A percentile compares a stretch with the other conserved stretches of the same genome.
These are phyloP conservation scores for Kluyveromyces sp. DNA, from an alignment of 1,139 yeast genomes.

Conservation along the genomic window DNA sequence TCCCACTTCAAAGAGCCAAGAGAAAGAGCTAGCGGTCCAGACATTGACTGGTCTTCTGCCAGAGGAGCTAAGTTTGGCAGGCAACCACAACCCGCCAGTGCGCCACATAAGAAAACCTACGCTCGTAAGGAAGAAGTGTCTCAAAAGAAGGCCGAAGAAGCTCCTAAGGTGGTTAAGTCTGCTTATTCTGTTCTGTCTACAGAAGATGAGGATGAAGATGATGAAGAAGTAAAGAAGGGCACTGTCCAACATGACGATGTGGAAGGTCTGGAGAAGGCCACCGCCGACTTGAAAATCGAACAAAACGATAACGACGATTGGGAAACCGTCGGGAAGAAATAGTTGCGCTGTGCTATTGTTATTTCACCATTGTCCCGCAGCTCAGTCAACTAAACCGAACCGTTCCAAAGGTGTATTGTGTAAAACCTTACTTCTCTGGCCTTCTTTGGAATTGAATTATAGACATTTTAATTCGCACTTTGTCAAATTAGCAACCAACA, in stretches of 20 bases:
- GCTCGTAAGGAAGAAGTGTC: constrained; percentile 1
- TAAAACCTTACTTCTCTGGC: background rate
- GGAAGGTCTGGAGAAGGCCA: constrained; percentile 37
- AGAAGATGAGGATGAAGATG: constrained; percentile 58
- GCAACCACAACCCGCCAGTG: constrained; percentile 25
- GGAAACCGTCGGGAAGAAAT: constrained; percentile 55
- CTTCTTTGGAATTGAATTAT: constrained; percentile 2
- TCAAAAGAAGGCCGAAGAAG: constrained; percentile 35
- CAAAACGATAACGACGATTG: constrained; percentile 44
- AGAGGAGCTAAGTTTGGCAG: constrained; percentile 35
- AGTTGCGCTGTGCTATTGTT: too few species aligned
- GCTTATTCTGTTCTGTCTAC: constrained; percentile 58
- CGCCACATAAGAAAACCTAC: constrained; percentile 1
- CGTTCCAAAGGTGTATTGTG: background rate
- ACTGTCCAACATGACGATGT: constrained; percentile 21
- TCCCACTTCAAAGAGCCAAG: constrained; percentile 23
- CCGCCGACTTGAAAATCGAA: constrained; percentile 35
- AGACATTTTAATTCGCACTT: constrained; percentile 6
- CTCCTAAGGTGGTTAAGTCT: constrained; percentile 47
- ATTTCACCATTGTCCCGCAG: background rate
- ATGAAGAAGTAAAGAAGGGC: constrained; percentile 20
- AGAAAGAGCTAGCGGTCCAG: constrained; percentile 18
- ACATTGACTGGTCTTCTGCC: constrained; percentile 40
- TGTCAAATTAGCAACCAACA: constrained; percentile 3
- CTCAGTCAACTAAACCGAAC: background rate